Percentiles rank a stretch among this genome's conserved stretches.
phyloP scores from a whole-genome alignment of 2,329 filamentous ascomycete species.

The Ascomycota sp. region DNA sequence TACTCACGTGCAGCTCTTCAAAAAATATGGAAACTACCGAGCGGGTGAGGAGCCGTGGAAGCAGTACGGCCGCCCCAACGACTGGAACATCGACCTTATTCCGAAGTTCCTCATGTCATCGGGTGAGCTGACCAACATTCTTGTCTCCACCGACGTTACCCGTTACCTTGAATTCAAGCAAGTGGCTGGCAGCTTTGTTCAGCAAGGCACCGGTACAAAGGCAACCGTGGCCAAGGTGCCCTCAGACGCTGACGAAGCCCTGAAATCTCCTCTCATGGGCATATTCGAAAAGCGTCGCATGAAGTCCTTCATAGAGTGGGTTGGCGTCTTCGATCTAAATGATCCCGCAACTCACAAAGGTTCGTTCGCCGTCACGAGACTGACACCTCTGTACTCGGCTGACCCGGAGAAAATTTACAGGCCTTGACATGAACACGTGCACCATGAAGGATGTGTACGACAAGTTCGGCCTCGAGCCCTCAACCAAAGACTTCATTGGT shows the following conservation, averaged over 20 bases:
- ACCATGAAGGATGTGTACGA: conserved; percentile 99
- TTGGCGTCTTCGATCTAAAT: conserved; percentile 65
- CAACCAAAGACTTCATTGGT: conserved; percentile 87
- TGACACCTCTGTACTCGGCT: too few species aligned
- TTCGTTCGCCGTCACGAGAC: conserved; percentile 24
- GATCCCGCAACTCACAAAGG: conserved; percentile 80
- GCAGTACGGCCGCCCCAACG: conserved; percentile 87
- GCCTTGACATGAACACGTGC: conserved; percentile 55
- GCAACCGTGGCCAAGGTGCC: conserved; percentile 94
- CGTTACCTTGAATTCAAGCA: conserved; percentile 84
- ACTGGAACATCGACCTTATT: conserved; percentile 98
- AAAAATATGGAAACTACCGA: conserved; percentile 74
- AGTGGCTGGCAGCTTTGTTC: conserved; percentile 89
- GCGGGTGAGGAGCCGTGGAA: conserved; percentile 84
- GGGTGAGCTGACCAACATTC: conserved; percentile 93
- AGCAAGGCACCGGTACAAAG: conserved; percentile 64
- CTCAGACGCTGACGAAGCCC: conserved; percentile 74
- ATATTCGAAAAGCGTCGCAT: conserved; percentile 95
- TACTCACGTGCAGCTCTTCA: conserved; percentile 52
- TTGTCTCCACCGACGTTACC: conserved; percentile 86
- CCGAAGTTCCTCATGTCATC: conserved; percentile 98
- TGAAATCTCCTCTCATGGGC: conserved; percentile 87
- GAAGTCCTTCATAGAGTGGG: conserved; percentile 92
- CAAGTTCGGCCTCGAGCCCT: conserved; percentile 81
- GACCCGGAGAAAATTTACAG: conserved; percentile 24